Evolutionary conservation across 441 rosid genomes (phyloP).

Genomic region (Eruca vesicaria): DNA sequence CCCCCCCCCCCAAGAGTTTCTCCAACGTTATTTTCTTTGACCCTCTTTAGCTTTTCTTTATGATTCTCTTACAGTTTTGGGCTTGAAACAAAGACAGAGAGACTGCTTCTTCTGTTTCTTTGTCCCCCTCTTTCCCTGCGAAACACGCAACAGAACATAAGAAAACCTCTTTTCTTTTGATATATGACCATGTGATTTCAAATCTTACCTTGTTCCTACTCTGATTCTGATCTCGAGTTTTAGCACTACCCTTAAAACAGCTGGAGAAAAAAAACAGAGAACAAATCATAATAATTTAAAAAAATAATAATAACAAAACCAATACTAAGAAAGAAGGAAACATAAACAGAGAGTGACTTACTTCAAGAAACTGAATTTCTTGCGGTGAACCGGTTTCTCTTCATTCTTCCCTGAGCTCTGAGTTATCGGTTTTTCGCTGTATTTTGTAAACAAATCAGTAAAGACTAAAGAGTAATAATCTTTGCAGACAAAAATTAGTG

Average conservation of each 20-base stretch:
- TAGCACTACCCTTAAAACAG: conserved; percentile 23
- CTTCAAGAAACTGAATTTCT: conserved; percentile 24
- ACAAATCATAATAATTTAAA: conserved; percentile 15
- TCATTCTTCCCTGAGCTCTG: conserved; percentile 4
- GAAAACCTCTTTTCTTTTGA: not conserved
- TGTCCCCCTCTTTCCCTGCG: conserved; percentile 14
- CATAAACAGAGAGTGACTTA: not conserved
- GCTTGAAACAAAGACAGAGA: conserved; percentile 32
- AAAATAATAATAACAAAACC: not conserved
- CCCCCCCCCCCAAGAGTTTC: not conserved
- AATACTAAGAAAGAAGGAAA: not conserved
- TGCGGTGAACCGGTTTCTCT: conserved; percentile 8
- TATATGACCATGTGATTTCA: not conserved
- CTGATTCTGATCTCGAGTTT: conserved; percentile 27
- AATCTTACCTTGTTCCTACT: conserved; percentile 11
- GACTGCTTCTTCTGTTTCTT: conserved; percentile 27
- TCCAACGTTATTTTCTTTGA: conserved; percentile 6
- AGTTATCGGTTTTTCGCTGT: conserved; percentile 25
- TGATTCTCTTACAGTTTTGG: conserved; percentile 28
- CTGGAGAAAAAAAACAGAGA: conserved; percentile 12
- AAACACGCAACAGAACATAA: not conserved
- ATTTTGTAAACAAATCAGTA: conserved; percentile 10
- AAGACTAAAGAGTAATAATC: not conserved
- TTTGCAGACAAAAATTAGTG: not conserved
- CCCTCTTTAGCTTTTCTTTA: not conserved